These are phyloP conservation scores for Gonapodya prolifera DNA, from an alignment of 192 early-diverging fungal genomes.

Conservation along the genomic window DNA sequence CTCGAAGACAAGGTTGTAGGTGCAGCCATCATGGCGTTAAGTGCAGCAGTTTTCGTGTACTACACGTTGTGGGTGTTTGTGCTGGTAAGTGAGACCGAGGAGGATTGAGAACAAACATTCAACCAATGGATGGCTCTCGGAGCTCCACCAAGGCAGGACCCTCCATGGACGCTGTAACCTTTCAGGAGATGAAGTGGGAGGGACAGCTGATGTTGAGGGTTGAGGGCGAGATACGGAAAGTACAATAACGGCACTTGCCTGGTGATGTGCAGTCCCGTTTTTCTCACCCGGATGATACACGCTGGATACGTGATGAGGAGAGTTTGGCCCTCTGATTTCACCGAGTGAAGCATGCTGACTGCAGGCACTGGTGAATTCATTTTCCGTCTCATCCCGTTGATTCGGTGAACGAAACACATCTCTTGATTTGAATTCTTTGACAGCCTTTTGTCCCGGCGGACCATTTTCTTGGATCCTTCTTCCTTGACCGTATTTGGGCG, in stretches of 20 bases:
- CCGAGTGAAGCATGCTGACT: too few species aligned
- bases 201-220: too few species aligned
- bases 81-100: conserved; percentile 42
- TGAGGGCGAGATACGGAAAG: too few species aligned
- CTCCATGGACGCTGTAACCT: too few species aligned
- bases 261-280: background rate
- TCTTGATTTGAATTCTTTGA: background rate
- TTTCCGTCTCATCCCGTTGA: background rate
- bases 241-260: too few species aligned
- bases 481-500: conserved; percentile 74
- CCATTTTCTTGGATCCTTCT: conserved; percentile 59
- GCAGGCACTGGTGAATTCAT: background rate
- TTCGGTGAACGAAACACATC: too few species aligned
- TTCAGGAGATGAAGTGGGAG: too few species aligned
- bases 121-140: too few species aligned
- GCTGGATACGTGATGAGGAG: background rate
- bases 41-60: conserved; percentile 66
- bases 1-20: conserved; percentile 67
- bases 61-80: conserved; percentile 84
- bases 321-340: too few species aligned
- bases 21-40: conserved; percentile 50
- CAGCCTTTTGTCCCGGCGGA: conserved; percentile 73
- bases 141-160: too few species aligned
- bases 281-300: background rate
- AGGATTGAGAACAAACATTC: too few species aligned